phyloP scores from a whole-genome alignment of 1,284 basidiomycete genomes.

The Tetrapyrgos nigripes region DNA sequence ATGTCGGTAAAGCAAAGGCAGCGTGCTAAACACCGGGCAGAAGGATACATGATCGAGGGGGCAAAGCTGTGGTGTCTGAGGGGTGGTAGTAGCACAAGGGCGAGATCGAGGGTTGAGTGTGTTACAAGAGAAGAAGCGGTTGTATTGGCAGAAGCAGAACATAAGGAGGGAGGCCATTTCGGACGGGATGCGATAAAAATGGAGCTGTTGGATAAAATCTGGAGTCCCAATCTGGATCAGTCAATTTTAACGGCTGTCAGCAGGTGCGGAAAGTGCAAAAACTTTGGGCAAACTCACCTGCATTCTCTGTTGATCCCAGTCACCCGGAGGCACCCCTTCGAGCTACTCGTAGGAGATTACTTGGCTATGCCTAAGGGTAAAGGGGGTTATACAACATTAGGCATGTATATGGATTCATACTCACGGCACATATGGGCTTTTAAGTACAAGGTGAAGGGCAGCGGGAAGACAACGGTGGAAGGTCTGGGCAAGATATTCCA shows the following conservation, averaged over 20 bases:
- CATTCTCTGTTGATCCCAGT: slow-evolving; percentile 42
- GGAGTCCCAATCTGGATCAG: slow-evolving; percentile 34
- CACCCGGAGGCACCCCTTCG: slow-evolving; percentile 39
- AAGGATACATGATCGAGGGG: too few relatives aligned
- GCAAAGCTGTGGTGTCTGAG: too few relatives aligned
- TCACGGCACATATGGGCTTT: slow-evolving; percentile 35
- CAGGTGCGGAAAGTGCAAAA: too few relatives aligned
- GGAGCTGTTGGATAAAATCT: slow-evolving; percentile 29
- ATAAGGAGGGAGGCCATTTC: slow-evolving; percentile 33
- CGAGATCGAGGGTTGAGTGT: slow-evolving; percentile 24
- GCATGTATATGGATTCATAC: slow-evolving; percentile 38
- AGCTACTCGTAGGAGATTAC: too few relatives aligned
- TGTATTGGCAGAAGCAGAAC: slow-evolving; percentile 13
- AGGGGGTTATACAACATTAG: too few relatives aligned
- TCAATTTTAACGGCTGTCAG: slow-evolving; percentile 33
- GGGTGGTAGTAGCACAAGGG: too few relatives aligned
- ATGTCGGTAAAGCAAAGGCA: too few relatives aligned
- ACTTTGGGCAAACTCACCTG: slow-evolving; percentile 30
- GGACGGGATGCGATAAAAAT: slow-evolving; percentile 34
- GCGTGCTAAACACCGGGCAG: too few relatives aligned
- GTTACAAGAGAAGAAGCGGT: slow-evolving; percentile 19
- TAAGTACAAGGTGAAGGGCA: slow-evolving; percentile 30
- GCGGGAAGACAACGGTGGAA: slow-evolving; percentile 29
- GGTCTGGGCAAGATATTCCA: too few relatives aligned
- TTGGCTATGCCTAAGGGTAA: too few relatives aligned